phyloP scores from a whole-genome alignment of 805 yeast genomes.

The Myxozyma sirexii region DNA sequence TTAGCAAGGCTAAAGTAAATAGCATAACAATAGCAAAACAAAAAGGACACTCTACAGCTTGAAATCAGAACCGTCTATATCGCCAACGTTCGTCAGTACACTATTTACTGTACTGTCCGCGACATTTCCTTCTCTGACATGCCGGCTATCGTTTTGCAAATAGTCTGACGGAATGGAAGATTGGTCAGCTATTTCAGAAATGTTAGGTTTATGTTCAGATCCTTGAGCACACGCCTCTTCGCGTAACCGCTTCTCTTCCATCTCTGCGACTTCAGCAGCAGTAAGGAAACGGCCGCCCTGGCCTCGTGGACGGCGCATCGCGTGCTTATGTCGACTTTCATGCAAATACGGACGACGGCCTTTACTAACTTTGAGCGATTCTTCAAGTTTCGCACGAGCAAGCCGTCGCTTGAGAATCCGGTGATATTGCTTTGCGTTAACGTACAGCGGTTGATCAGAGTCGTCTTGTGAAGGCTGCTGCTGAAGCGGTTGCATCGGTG shows the following conservation, averaged over 20 bases:
- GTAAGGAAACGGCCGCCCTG: constrained; percentile 97
- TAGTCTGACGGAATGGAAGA: constrained; percentile 4
- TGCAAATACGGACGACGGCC: constrained; percentile 93
- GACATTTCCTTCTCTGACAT: not conserved
- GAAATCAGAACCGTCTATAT: constrained; percentile 9
- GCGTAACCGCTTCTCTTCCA: constrained; percentile 46
- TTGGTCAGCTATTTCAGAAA: not conserved
- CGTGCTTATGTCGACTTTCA: constrained; percentile 97
- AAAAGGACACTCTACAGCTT: constrained; percentile 1
- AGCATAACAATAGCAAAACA: not conserved
- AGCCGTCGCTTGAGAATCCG: constrained; percentile 89
- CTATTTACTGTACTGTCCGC: not conserved
- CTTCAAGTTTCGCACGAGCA: constrained; percentile 92
- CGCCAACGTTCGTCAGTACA: constrained; percentile 2
- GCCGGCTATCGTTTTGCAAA: not conserved
- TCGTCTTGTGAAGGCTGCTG: constrained; percentile 22
- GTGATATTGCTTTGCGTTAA: constrained; percentile 96
- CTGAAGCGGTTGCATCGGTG: constrained; percentile 16
- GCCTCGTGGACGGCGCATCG: constrained; percentile 98
- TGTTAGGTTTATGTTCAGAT: not conserved
- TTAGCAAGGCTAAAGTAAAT: not conserved
- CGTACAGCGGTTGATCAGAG: constrained; percentile 90
- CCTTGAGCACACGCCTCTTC: constrained; percentile 36
- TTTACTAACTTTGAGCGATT: constrained; percentile 57
- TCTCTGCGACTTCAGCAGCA: constrained; percentile 75